Base-by-base conservation (phyloP, 2,329 filamentous ascomycete genomes). In the Aspergillus novofumigatus region DNA sequence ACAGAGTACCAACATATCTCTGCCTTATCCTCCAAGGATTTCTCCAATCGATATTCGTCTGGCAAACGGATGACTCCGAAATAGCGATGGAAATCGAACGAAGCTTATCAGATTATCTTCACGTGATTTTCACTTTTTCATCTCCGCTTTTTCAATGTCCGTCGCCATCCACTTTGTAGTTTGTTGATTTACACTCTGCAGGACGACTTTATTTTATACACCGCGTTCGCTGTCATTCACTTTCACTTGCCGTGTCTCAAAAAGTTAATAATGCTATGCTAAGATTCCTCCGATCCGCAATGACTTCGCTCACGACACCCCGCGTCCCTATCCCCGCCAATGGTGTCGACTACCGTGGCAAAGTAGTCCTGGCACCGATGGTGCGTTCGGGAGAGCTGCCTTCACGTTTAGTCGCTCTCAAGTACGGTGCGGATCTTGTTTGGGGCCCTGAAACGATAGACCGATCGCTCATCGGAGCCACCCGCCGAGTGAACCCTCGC, bases 361-460 rank as follows among this genome's bases (percentile, higher is more conserved):
- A 95, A 76, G 78, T 97, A 63, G 94, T 97, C 48, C 88, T 99
- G 62, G 94, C 94, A 60, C 94, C 94, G 44, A 99, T 99, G 94
- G 93, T 97, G 57, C 89, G 94, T 65, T 96, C 91, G n/a, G 94
- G 94, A 70, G 94, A 99, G 79, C 80, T 97, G 59, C 93, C 94
- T 3, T 94, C 91, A 42, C 87, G 94, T 57, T 83, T 99, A 26
- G 78, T 96, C 47, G 91, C 94, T 32, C 84, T 99, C 60, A 90
- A 95, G 70, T 97, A 99, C 73, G 94, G 94, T 64, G 94, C 94
- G 53, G 94, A 99, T 75, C 81, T 99, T 17, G 94, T 99, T 64
- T 99, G 94, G 93, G 93, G 94, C 11, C 94, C 94, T 29, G 94
- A 99, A 75, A 97, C 92, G 4, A 88, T 99, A 67, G 94, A 99